Percentiles rank a stretch among this genome's conserved stretches.
phyloP scores from a whole-genome alignment of 1,284 basidiomycete species.

The Chalciporus sp. region DNA sequence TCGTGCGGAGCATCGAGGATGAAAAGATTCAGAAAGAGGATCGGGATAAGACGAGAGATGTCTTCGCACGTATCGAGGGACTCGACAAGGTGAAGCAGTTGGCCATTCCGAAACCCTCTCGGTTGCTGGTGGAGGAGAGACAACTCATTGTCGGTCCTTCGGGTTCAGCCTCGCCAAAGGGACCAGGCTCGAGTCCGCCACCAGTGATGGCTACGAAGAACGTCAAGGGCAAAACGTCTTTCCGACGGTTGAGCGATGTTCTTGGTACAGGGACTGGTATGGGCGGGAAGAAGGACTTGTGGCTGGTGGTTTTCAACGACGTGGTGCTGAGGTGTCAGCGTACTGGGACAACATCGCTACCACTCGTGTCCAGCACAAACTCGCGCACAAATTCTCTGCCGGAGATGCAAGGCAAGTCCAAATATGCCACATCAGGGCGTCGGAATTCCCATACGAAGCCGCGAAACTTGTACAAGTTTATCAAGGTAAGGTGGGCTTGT shows the following conservation, averaged over 20 bases:
- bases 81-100: conserved; percentile 87
- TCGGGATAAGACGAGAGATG: conserved; percentile 91
- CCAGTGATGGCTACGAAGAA: conserved; percentile 53
- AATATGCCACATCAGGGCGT: conserved; percentile 76
- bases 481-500: conserved; percentile 56
- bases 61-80: conserved; percentile 94
- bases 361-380: conserved; percentile 74
- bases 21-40: conserved; percentile 97
- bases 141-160: conserved; percentile 44
- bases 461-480: conserved; percentile 88
- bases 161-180: conserved; percentile 35
- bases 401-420: conserved; percentile 79
- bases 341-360: conserved; percentile 86
- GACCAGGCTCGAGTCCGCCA: conserved; percentile 56
- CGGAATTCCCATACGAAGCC: conserved; percentile 74
- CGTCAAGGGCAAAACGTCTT: conserved; percentile 78
- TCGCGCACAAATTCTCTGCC: conserved; percentile 72
- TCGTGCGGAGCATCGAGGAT: conserved; percentile 95
- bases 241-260: conserved; percentile 84
- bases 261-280: conserved; percentile 57
- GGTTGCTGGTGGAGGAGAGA: conserved; percentile 85
- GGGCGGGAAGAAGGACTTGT: conserved; percentile 83
- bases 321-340: conserved; percentile 92
- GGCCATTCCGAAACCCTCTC: conserved; percentile 85
- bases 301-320: conserved; percentile 95